Evolutionary conservation across 2,329 filamentous ascomycete genomes (phyloP).

Genomic region (Cytospora leucostoma): DNA sequence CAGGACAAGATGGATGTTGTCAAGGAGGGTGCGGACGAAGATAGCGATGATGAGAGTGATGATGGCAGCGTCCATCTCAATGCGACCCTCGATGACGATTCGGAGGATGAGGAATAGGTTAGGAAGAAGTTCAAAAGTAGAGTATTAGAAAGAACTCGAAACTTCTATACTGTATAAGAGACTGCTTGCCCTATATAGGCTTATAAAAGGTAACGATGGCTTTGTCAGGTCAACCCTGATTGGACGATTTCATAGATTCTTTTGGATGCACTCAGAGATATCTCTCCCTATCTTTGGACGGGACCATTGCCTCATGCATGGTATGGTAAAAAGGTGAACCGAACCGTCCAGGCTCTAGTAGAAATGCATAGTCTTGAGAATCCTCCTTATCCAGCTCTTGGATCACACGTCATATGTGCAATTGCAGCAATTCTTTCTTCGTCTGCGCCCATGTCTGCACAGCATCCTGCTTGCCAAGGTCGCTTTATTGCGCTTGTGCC

Average conservation of each 20-base stretch:
- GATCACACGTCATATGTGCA: neutral
- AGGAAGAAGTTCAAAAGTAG: slow-evolving; percentile 21
- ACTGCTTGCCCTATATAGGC: neutral
- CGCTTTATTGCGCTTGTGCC: neutral
- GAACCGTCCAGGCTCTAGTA: neutral
- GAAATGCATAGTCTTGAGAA: neutral
- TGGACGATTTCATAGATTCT: neutral
- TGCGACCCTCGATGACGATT: slow-evolving; percentile 59
- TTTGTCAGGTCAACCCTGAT: neutral
- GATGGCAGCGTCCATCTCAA: slow-evolving; percentile 61
- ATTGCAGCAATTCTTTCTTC: neutral
- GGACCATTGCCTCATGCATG: neutral
- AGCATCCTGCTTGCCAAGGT: neutral
- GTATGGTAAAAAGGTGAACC: neutral
- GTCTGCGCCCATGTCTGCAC: neutral
- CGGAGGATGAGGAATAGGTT: slow-evolving; percentile 41
- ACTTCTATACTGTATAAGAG: neutral
- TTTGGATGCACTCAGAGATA: neutral
- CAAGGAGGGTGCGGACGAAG: slow-evolving; percentile 36
- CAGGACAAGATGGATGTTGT: slow-evolving; percentile 18
- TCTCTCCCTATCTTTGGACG: neutral
- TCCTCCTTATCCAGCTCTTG: neutral
- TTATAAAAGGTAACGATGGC: neutral
- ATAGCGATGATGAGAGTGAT: slow-evolving; percentile 50
- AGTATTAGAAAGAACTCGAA: neutral